Conservation (phyloP, 441 rosid species). For the Populus hybrid region DNA sequence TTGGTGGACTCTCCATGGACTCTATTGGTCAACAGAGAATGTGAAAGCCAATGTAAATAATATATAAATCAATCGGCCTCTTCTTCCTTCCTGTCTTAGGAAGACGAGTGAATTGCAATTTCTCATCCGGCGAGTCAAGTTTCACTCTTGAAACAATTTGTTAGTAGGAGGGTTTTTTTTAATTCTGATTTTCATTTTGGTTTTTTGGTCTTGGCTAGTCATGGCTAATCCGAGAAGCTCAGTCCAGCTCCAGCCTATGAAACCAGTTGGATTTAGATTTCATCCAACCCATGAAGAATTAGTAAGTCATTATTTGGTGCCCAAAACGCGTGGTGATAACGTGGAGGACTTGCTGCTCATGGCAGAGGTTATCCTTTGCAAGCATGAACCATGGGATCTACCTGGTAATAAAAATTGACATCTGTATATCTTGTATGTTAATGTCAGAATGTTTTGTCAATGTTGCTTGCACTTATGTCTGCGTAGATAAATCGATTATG, state of each 20-base stretch:
- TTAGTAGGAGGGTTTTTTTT: not conserved
- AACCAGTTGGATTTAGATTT: constrained; percentile 38
- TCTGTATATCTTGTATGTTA: not conserved
- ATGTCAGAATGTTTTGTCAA: not conserved
- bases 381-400: constrained; percentile 45
- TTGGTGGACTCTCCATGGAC: not conserved
- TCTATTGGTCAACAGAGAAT: not conserved
- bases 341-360: not conserved
- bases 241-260: not conserved
- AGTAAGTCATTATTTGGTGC: constrained; percentile 24
- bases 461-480: not conserved
- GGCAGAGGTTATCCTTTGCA: constrained; percentile 29
- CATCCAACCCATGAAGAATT: constrained; percentile 39
- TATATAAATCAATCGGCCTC: not conserved
- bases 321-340: constrained; percentile 23
- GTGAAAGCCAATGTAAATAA: not conserved
- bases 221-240: not conserved
- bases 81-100: not conserved
- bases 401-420: constrained; percentile 28
- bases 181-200: not conserved
- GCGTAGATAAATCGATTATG: constrained; percentile 2
- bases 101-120: not conserved
- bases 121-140: not conserved
- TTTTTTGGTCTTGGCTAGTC: not conserved
- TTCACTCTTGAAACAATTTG: not conserved